Base-by-base conservation (phyloP, 345 rosid species). In the Hibiscus mutabilis region DNA sequence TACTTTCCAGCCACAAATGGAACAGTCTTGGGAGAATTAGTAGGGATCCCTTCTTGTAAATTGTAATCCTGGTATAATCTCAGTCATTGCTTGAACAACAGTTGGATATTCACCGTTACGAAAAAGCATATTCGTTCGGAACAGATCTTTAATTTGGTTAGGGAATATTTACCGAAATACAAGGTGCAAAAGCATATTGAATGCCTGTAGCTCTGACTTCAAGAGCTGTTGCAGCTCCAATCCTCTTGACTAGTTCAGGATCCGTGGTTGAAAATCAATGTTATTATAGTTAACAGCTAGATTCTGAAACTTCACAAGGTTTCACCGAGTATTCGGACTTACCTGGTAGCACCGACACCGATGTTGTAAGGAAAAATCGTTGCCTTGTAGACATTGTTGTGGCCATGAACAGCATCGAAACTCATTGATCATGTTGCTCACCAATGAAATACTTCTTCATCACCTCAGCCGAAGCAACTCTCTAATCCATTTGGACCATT, bases 171-270 rank as follows among this genome's bases (percentile, higher is more conserved):
- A 92, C 99, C 78, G 97, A 98, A 8, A 92, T 82, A 77, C 96
- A 92, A 66, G 98, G 99, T 11, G 98, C 98, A 62, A 95, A 95
- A 35, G 66, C 86, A 60, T 88, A 92, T 16, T 79, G 87, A 62
- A 95, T 88, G 61, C 98, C 97, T 0, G 98, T 95, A 0, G 98
- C 98, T 73, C 89, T 81, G 12, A 89, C 91, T 90, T 95, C 98
- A 14, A 85, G 88, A 5, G 99, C 99, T n/a, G 98, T 95, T 51
- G 94, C 96, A 18, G 86, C 92, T 76, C 99, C 98, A 70, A 95
- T 92, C 77, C 60, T 85, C 83, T 77, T 89, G 14, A 87, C 84
- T 62, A 95, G 94, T 27, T 80, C 72, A 66, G 96, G 92, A 51
- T 92, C 96, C 88, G 96, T 90, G 74, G 13, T 19, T 53, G 27